Base-by-base conservation (phyloP, 2,329 filamentous ascomycete genomes). In the Penicillium sp. region DNA sequence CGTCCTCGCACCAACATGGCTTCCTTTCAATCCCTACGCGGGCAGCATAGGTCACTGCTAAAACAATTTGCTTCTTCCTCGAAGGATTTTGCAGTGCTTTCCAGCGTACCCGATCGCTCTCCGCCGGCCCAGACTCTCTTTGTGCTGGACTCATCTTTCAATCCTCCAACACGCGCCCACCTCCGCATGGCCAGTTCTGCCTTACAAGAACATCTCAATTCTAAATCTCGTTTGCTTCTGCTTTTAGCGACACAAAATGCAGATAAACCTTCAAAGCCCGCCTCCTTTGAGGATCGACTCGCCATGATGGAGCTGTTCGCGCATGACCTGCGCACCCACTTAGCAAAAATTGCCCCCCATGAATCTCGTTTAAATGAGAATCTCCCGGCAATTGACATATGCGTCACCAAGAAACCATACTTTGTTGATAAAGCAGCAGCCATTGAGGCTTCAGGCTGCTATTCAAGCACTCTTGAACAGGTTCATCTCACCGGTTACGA, bases 141-240 rank as follows among this genome's bases (percentile, higher is more conserved):
- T 70, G 83, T 88, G 51, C 77, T 87, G 42, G 85, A 87, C 66
- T 87, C 84, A 0, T 86, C 83, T 21, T 87, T 87, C 79, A 88
- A 88, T 58, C 85, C 85, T 10, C 85, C 85, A 1, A 85, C 83
- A 3, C 73, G 77, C 48, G 85, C 85, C 9, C 85, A 88, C 64
- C 73, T 81, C 16, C 74, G 75, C 19, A 80, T 88, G 29, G 82
- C 80, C 5, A 76, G 75, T 26, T 80, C 81, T 14, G 83, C 84
- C 2, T 60, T 87, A 5, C 69, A 73, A 40, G 71, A 75, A 34
- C 65, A 71, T 16, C 56, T 63, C 6, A 51, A 54, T 49, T 48
- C 52, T 31, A 58, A 64, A 21, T 57, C 76, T 66, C 53, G 84
- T 8, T 65, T 87, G 2, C 69, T 87, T 3, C 76, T 88, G 2